Base-by-base conservation (phyloP, 345 rosid species). In the Eucalyptus fibrosa region DNA sequence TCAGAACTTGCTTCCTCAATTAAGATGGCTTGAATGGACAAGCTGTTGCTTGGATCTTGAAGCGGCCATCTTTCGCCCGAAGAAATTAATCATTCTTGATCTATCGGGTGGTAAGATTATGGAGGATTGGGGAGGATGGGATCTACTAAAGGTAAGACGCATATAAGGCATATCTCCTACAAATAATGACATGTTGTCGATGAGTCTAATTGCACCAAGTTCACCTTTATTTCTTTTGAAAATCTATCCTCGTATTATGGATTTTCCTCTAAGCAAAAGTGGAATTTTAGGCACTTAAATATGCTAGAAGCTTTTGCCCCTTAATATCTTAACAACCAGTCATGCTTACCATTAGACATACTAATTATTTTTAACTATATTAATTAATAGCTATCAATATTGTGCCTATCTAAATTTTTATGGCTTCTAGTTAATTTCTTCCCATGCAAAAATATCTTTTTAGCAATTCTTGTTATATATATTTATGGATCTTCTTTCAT, bases 81-180 rank as follows among this genome's bases (percentile, higher is more conserved):
- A 69, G 80, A 32, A 67, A 0, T 67, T 67, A 67, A 1, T 67
- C 0, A 7, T 67, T 37, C 80, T 67, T 19, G 23, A 67, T 16
- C 40, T 67, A 8, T 16, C 12, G 3, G 0, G 0, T 37, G 1
- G 3, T 16, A 3, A 0, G 0, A n/a, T 32, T 67, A 1, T 0
- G 11, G 12, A 67, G 21, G 40, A 67, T 7, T 67, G 80, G 80
- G 1, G 10, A 67, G 80, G 80, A n/a, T 67, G 80, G 23, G 12
- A 4, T 67, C 80, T 4, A 16, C 40, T 67, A 32, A 67, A n/a
- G 80, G 80, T 67, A 67, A 67, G 80, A 32, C 0, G 6, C 17
- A 67, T 0, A 67, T 0, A 32, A 16, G 40, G 80, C 23, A 1
- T 15, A 32, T 67, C 18, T 62, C 80, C 1, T 67, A 18, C 0